phyloP scores from a whole-genome alignment of 768 basidiomycete species.

The Collybiopsis luxurians region DNA sequence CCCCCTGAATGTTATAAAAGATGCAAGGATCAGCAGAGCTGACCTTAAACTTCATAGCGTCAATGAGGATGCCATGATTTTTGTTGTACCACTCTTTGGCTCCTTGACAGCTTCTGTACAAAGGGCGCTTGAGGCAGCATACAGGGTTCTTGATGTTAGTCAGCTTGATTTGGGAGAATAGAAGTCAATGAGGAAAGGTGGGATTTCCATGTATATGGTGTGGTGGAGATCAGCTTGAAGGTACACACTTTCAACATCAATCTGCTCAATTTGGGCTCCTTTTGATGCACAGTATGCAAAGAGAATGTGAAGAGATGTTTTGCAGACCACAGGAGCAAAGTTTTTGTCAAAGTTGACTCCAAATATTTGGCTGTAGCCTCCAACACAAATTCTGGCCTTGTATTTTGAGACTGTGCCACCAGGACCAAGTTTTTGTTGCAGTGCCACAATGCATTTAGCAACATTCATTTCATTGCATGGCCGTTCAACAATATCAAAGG shows the following conservation, averaged over 20 bases:
- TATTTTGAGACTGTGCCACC: too few relatives aligned
- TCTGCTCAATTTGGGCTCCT: constrained; percentile 11
- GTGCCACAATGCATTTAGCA: too few relatives aligned
- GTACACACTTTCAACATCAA: constrained; percentile 14
- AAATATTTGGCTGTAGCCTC: constrained; percentile 36
- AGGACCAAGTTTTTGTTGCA: too few relatives aligned
- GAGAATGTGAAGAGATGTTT: constrained; percentile 7
- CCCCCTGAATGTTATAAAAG: background rate
- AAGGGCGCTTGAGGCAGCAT: background rate
- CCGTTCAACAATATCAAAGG: background rate
- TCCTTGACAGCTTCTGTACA: too few relatives aligned
- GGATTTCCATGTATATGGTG: too few relatives aligned
- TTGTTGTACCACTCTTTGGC: too few relatives aligned
- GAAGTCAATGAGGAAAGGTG: constrained; percentile 8
- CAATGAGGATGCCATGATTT: background rate
- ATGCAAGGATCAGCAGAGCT: too few relatives aligned
- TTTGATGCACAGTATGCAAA: constrained; percentile 6
- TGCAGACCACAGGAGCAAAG: constrained; percentile 1
- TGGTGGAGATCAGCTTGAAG: too few relatives aligned
- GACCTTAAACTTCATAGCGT: too few relatives aligned
- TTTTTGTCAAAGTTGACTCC: constrained; percentile 22
- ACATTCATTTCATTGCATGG: constrained; percentile 9
- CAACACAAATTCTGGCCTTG: constrained; percentile 44
- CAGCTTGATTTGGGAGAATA: too few relatives aligned
- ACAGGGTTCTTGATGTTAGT: background rate